phyloP scores from a whole-genome alignment of 169 alveolate species.

The Cyclospora cayetanensis region DNA sequence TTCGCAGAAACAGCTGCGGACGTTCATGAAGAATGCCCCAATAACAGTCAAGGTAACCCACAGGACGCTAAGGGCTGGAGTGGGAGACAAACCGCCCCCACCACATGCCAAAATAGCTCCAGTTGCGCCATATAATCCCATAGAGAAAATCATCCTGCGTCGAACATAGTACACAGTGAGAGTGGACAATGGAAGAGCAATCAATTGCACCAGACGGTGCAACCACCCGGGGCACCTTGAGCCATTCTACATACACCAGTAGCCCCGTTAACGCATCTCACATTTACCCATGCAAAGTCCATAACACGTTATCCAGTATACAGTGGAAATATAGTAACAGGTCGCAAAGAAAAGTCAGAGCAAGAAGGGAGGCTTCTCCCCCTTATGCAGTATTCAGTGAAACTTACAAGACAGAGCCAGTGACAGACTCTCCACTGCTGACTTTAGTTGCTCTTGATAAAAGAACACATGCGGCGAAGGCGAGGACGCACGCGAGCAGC shows the following conservation, averaged over 20 bases:
- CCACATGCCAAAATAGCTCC: slow-evolving; percentile 2
- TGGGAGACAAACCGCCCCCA: slow-evolving; percentile 39
- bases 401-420: slow-evolving; percentile 48
- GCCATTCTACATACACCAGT: too few relatives aligned
- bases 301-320: too few relatives aligned
- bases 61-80: background rate
- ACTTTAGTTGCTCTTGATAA: slow-evolving; percentile 23
- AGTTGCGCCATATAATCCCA: background rate
- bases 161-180: too few relatives aligned
- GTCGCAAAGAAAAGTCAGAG: too few relatives aligned
- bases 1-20: slow-evolving; percentile 14
- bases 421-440: slow-evolving; percentile 49
- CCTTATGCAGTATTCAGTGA: too few relatives aligned
- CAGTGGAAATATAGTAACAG: too few relatives aligned
- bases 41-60: background rate
- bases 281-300: too few relatives aligned
- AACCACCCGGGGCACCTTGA: too few relatives aligned
- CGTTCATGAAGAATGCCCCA: slow-evolving; percentile 18
- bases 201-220: too few relatives aligned
- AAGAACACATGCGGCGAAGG: background rate
- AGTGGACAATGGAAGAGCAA: too few relatives aligned
- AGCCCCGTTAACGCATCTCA: too few relatives aligned
- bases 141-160: background rate
- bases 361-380: too few relatives aligned
- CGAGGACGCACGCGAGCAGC: slow-evolving; percentile 8